A percentile compares a stretch with the other conserved stretches of the same genome.
These are phyloP conservation scores for Porcisia deanei DNA, from an alignment of 208 protist genomes.

Conservation along the genomic window DNA sequence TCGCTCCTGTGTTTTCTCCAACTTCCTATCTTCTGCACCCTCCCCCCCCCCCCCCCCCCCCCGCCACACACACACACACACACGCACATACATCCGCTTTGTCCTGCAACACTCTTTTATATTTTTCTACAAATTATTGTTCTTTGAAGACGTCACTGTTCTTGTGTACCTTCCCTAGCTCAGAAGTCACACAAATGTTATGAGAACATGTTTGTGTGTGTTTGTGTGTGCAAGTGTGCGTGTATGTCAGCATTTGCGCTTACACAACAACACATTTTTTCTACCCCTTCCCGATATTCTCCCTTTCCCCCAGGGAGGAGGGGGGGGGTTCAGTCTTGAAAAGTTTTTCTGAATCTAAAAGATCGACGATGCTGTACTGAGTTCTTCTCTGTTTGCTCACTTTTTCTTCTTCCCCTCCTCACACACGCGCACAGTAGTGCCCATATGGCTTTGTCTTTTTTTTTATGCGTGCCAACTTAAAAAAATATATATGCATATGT, in stretches of 20 bases:
- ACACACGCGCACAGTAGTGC: too few species aligned
- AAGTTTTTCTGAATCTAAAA: neutral
- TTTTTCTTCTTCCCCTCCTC: too few species aligned
- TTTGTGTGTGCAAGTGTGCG: too few species aligned
- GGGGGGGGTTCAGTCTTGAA: too few species aligned
- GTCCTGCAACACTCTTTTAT: too few species aligned
- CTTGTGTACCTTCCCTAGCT: neutral
- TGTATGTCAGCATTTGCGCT: neutral
- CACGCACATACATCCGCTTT: too few species aligned
- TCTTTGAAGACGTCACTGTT: neutral
- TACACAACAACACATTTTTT: neutral
- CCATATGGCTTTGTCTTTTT: neutral
- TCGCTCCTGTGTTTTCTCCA: neutral
- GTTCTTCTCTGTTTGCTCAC: neutral
- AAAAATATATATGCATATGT: neutral
- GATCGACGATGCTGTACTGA: neutral
- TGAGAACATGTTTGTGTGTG: neutral
- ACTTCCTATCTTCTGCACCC: neutral
- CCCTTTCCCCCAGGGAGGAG: neutral
- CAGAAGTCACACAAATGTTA: neutral
- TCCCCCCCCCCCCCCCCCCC: constrained; percentile 1
- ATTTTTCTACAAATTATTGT: neutral
- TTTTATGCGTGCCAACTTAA: neutral
- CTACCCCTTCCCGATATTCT: too few species aligned
- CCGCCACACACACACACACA: too few species aligned